A percentile compares a stretch with the other conserved stretches of the same genome.
phyloP scores from a whole-genome alignment of 139 green algal species.

The Dunaliella primolecta region DNA sequence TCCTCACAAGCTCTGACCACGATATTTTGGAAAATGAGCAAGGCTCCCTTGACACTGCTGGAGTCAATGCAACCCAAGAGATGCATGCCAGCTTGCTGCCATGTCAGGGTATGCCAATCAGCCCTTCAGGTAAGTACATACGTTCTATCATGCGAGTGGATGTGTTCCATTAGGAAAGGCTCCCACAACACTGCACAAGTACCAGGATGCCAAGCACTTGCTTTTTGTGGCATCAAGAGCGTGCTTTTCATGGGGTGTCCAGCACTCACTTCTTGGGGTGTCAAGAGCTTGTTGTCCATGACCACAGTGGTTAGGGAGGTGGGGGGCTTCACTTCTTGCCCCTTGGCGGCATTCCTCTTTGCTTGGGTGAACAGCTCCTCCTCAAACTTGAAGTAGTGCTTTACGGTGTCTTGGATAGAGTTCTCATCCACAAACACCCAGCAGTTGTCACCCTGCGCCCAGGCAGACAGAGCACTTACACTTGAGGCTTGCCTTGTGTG shows the following conservation, averaged over 20 bases:
- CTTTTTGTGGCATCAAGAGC: too few relatives aligned
- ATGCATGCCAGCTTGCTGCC: too few relatives aligned
- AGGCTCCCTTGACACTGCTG: too few relatives aligned
- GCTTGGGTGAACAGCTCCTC: slow-evolving; percentile 52
- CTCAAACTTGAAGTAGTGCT: slow-evolving; percentile 74
- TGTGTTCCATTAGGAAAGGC: neutral
- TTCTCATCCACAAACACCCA: slow-evolving; percentile 90
- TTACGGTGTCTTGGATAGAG: slow-evolving; percentile 62
- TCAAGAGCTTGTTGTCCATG: slow-evolving; percentile 55
- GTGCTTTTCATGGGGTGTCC: too few relatives aligned
- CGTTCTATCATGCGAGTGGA: too few relatives aligned
- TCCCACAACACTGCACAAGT: too few relatives aligned
- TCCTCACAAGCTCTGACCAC: too few relatives aligned
- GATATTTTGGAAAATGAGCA: too few relatives aligned
- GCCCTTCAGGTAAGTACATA: too few relatives aligned
- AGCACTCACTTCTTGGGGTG: slow-evolving; percentile 44
- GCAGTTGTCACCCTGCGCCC: slow-evolving; percentile 74
- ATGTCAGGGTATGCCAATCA: too few relatives aligned
- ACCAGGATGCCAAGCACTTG: too few relatives aligned
- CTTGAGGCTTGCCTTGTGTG: neutral
- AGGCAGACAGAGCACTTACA: neutral
- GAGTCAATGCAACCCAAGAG: too few relatives aligned
- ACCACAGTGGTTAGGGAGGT: slow-evolving; percentile 36
- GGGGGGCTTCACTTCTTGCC: slow-evolving; percentile 32
- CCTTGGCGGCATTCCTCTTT: slow-evolving; percentile 56